phyloP scores from a whole-genome alignment of 176 grass and related monocot genomes.

The Calamus simplicifolius region DNA sequence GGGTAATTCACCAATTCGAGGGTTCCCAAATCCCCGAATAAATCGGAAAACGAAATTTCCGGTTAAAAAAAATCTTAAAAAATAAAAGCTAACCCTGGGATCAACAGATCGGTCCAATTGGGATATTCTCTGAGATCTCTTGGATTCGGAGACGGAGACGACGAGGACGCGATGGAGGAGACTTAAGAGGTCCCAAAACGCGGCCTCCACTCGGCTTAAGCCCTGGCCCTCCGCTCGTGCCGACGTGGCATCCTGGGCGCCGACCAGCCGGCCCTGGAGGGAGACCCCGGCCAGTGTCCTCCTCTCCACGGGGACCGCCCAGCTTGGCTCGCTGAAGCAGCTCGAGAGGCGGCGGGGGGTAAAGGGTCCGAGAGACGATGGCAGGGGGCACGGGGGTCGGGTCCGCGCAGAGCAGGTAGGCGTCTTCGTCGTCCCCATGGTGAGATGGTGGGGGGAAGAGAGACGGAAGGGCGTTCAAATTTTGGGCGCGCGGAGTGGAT shows the following conservation, averaged over 20 bases:
- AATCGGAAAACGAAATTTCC: no score
- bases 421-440: conserved; percentile 29
- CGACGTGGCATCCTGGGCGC: conserved; percentile 49
- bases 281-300: conserved; percentile 9
- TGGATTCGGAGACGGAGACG: conserved; percentile 44
- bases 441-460: conserved; percentile 8
- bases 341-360: conserved; percentile 32
- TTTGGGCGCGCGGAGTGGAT: conserved; percentile 10
- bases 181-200: conserved; percentile 83
- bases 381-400: neutral
- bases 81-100: conserved; percentile 41
- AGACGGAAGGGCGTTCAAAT: no score
- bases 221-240: conserved; percentile 17
- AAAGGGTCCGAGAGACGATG: conserved; percentile 12
- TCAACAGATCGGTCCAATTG: conserved; percentile 52
- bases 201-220: conserved; percentile 21
- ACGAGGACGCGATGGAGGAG: conserved; percentile 73
- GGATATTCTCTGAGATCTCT: conserved; percentile 43
- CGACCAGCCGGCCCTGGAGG: conserved; percentile 18
- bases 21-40: no score
- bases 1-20: no score
- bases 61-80: no score
- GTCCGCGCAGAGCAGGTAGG: neutral
- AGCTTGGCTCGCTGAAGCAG: conserved; percentile 37
- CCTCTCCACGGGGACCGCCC: conserved; percentile 7